Base-by-base conservation (phyloP, 306 rosid species). In the Canavalia ensiformis region DNA sequence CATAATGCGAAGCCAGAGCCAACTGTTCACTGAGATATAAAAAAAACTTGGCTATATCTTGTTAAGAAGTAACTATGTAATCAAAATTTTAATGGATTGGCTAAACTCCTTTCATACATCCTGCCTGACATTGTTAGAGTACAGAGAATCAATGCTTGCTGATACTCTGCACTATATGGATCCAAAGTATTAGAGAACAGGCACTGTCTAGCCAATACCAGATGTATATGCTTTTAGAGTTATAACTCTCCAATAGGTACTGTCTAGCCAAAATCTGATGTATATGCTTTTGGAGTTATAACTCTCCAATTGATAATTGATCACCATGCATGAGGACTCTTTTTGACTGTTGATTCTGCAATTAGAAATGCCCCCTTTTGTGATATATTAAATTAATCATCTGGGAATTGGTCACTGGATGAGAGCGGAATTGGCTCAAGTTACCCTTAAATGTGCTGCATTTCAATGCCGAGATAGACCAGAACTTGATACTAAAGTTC, bases 401-500 rank as follows among this genome's bases (percentile, higher is more conserved):
- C 92, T 58, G 84, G 83, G 45, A 91, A 95, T 82, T 95, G 99
- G 99, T 98, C 99, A 52, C 83, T 89, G 13, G 72, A 80, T 67
- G 95, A 95, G 84, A 34, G 75, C 85, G 65, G 96, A 91, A 74
- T 81, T 95, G 78, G 94, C 92, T 67, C 87, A 67, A 74, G 52
- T 93, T 33, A 98, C 90, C 7, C 84, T 95, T 42, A 83, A 71
- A 80, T 95, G 99, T 83, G 79, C 88, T 2, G 88, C 91, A 47
- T 95, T 93, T 70, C 87, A 94, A 84, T 95, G 99, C 90, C 87
- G 97, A 79, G 99, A 95, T 80, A 93, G 99, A 86, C 98, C 99
- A 31, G 97, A 95, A 76, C 97, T 95, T 77, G 97, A 91, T 45
- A 80, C 92, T 72, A 96, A 93, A 90, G 91, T 95, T 87, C 85